These are phyloP conservation scores for Phanerochaete carnosa DNA, from an alignment of 768 basidiomycete species.

Conservation along the genomic window DNA sequence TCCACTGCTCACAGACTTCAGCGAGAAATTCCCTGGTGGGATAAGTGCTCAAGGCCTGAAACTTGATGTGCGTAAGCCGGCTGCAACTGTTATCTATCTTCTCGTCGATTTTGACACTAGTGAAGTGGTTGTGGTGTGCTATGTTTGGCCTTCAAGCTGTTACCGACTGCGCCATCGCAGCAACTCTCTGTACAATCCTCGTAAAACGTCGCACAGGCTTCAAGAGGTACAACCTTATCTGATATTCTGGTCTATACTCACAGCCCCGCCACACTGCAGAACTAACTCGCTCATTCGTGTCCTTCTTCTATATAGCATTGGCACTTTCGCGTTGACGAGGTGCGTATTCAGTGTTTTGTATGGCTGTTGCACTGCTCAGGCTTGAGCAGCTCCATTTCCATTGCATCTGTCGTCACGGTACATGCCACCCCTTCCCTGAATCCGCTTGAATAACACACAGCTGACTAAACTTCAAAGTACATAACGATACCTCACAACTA, in stretches of 20 bases:
- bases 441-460: not conserved
- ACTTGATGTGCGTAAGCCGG: not conserved
- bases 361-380: not conserved
- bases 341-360: no score
- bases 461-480: not conserved
- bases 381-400: not conserved
- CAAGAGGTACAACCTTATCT: not conserved
- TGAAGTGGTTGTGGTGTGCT: not conserved
- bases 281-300: not conserved
- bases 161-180: conserved; percentile 1
- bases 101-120: no score
- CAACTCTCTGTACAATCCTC: not conserved
- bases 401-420: not conserved
- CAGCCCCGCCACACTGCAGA: not conserved
- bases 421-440: not conserved
- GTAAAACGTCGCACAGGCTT: not conserved
- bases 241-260: not conserved
- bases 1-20: no score
- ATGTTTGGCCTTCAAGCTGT: not conserved
- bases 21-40: no score
- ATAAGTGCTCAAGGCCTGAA: not conserved
- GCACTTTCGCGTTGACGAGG: not conserved
- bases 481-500: not conserved
- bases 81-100: not conserved
- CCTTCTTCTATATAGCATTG: not conserved